These are phyloP conservation scores for Elongisporangium prolatum DNA, from an alignment of 352 stramenopile genomes.

Conservation along the genomic window DNA sequence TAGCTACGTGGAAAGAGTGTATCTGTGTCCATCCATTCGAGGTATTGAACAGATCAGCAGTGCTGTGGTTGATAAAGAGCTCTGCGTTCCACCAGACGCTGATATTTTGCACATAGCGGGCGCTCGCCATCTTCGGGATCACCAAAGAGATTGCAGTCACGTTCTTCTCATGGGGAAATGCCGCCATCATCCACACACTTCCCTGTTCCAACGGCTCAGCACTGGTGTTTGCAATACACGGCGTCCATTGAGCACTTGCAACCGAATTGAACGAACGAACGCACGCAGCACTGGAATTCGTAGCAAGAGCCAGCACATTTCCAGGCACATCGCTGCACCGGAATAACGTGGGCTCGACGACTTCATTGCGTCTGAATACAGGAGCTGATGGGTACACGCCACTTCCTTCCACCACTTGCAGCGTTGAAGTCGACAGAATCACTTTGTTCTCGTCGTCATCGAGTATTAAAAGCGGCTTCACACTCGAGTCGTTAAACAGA, in stretches of 20 bases:
- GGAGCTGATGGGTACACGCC: conserved; percentile 32
- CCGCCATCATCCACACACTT: conserved; percentile 54
- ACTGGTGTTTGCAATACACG: conserved; percentile 31
- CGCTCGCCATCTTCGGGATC: conserved; percentile 31
- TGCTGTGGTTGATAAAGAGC: conserved; percentile 9
- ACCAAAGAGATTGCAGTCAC: conserved; percentile 33
- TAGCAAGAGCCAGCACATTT: conserved; percentile 13
- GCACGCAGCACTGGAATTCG: conserved; percentile 3
- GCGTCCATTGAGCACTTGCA: conserved; percentile 19
- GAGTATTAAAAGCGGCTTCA: conserved; percentile 41
- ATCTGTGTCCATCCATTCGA: conserved; percentile 37
- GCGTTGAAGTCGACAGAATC: conserved; percentile 32
- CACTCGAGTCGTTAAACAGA: conserved; percentile 43
- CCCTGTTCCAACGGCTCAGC: conserved; percentile 23
- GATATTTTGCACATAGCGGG: conserved; percentile 41
- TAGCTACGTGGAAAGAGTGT: conserved; percentile 19
- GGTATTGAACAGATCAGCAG: conserved; percentile 18
- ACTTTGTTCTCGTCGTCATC: conserved; percentile 69
- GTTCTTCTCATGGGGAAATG: conserved; percentile 26
- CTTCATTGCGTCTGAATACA: conserved; percentile 19
- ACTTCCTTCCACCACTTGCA: conserved; percentile 54
- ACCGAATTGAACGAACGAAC: conserved; percentile 9
- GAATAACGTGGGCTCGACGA: conserved; percentile 19
- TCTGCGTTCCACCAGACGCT: conserved; percentile 42
- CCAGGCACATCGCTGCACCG: conserved; percentile 24